These are phyloP conservation scores for Jamesozyma gamospora DNA, from an alignment of 805 yeast species.

Conservation along the genomic window DNA sequence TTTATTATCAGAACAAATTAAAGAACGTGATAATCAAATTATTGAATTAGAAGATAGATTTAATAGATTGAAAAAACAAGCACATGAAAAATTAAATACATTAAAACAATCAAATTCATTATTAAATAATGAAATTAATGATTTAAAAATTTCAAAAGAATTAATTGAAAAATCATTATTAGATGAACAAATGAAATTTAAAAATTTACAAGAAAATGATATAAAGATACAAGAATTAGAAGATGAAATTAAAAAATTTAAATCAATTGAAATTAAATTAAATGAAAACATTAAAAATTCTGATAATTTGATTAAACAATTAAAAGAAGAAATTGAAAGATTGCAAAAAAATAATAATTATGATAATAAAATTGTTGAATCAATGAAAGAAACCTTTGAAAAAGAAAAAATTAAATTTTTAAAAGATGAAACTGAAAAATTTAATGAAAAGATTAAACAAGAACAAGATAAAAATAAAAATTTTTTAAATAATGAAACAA, in stretches of 20 bases:
- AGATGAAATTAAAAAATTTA: slow-evolving; percentile 12
- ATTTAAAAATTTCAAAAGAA: slow-evolving; percentile 27
- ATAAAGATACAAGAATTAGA: slow-evolving; percentile 12
- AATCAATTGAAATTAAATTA: slow-evolving; percentile 11
- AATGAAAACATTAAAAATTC: slow-evolving; percentile 7
- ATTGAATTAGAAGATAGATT: slow-evolving; percentile 28
- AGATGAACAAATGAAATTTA: not conserved
- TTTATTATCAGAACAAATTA: too few relatives aligned
- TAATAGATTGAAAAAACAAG: slow-evolving; percentile 26
- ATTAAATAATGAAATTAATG: slow-evolving; percentile 31
- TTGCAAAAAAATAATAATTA: slow-evolving; percentile 13
- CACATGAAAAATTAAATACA: slow-evolving; percentile 27
- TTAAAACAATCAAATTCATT: slow-evolving; percentile 29
- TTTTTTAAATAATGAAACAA: slow-evolving; percentile 4
- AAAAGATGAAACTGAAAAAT: slow-evolving; percentile 15
- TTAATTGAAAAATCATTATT: slow-evolving; percentile 23
- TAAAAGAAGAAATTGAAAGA: slow-evolving; percentile 8
- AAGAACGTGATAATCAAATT: slow-evolving; percentile 18
- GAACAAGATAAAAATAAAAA: slow-evolving; percentile 10
- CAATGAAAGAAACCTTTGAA: slow-evolving; percentile 21
- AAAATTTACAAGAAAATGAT: not conserved
- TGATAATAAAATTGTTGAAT: slow-evolving; percentile 16
- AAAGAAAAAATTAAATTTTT: slow-evolving; percentile 20
- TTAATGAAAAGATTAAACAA: slow-evolving; percentile 14
- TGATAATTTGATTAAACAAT: slow-evolving; percentile 3